These are phyloP conservation scores for Cladosporium oxysporum DNA, from an alignment of 2,329 filamentous ascomycete genomes.

Conservation along the genomic window DNA sequence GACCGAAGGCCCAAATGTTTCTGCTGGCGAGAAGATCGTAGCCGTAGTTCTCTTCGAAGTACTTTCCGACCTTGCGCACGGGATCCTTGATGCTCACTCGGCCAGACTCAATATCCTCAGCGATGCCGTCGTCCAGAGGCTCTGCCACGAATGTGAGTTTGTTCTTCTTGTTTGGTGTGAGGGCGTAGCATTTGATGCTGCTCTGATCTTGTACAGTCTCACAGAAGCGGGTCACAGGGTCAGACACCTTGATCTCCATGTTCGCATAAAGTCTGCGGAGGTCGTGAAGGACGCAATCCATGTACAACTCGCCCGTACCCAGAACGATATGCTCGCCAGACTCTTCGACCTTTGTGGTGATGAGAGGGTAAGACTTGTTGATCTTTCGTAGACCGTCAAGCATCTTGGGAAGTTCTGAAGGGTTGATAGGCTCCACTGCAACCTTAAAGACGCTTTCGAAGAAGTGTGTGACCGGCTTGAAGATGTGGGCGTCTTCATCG, in stretches of 20 bases:
- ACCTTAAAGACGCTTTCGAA: conserved; percentile 98
- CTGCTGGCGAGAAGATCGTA: conserved; percentile 93
- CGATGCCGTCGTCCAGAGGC: conserved; percentile 90
- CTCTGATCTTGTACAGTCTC: conserved; percentile 98
- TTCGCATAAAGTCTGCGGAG: conserved; percentile 91
- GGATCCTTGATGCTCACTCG: conserved; percentile 91
- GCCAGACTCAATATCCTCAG: conserved; percentile 89
- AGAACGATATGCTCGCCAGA: conserved; percentile 94
- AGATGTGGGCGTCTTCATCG: conserved; percentile 92
- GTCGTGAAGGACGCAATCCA: conserved; percentile 98
- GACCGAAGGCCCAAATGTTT: conserved; percentile 98
- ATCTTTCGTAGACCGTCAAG: conserved; percentile 93
- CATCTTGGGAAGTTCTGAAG: conserved; percentile 98
- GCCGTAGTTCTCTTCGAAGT: conserved; percentile 95
- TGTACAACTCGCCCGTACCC: conserved; percentile 97
- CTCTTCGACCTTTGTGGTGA: conserved; percentile 96
- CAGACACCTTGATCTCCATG: conserved; percentile 99
- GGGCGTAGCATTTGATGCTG: conserved; percentile 95
- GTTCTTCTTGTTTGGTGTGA: conserved; percentile 99
- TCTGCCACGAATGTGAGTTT: conserved; percentile 99
- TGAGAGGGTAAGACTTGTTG: conserved; percentile 95
- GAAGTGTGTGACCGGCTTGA: conserved; percentile 89
- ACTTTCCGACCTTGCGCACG: conserved; percentile 88
- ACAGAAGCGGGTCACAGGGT: conserved; percentile 95
- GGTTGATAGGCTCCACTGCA: conserved; percentile 96